A percentile compares a stretch with the other conserved stretches of the same genome.
Evolutionary conservation across 257 asterid genomes (phyloP).

Genomic region (Oldenlandia corymbosa): DNA sequence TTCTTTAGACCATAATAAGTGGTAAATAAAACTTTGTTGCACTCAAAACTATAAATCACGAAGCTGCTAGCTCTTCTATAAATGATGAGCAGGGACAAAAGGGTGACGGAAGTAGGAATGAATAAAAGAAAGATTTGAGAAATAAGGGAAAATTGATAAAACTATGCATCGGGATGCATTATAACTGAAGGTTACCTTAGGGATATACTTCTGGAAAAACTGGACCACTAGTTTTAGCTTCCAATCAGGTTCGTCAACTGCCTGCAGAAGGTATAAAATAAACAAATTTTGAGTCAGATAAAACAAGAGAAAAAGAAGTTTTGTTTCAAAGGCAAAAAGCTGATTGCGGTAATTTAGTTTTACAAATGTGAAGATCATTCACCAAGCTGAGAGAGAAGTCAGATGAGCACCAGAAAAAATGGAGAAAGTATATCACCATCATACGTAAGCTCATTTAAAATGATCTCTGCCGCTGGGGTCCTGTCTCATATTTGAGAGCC

Average conservation of each 20-base stretch:
- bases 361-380: background rate
- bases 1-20: background rate
- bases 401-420: slow-evolving; percentile 60
- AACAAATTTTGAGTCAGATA: slow-evolving; percentile 2
- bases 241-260: slow-evolving; percentile 60
- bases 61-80: too few relatives aligned
- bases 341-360: background rate
- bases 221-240: slow-evolving; percentile 60
- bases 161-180: too few relatives aligned
- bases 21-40: background rate
- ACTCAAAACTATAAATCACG: background rate
- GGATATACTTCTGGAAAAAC: slow-evolving; percentile 74
- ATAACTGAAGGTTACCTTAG: slow-evolving; percentile 56
- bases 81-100: background rate
- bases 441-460: slow-evolving; percentile 73
- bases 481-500: slow-evolving; percentile 42
- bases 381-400: slow-evolving; percentile 12
- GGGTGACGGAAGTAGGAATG: too few relatives aligned
- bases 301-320: background rate
- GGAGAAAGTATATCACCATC: slow-evolving; percentile 45
- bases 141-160: too few relatives aligned
- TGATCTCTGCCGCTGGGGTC: slow-evolving; percentile 65
- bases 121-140: slow-evolving; percentile 1
- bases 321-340: background rate
- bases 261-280: slow-evolving; percentile 34